A percentile compares a stretch with the other conserved stretches of the same genome.
phyloP scores from a whole-genome alignment of 2,329 filamentous ascomycete genomes.

The Thermothelomyces thermophilus region DNA sequence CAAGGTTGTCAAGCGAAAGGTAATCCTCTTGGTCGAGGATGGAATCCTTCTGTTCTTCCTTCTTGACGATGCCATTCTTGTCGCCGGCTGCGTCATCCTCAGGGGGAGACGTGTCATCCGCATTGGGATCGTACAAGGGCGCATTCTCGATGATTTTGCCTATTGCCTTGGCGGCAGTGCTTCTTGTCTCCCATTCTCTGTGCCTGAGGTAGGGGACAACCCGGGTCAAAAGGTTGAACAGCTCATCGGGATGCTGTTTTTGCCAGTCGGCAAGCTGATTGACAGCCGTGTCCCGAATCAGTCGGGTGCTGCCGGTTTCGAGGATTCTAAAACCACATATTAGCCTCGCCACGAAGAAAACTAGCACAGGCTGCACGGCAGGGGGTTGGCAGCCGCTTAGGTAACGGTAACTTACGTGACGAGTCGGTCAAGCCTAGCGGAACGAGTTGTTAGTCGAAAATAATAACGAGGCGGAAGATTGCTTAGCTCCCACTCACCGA shows the following conservation, averaged over 20 bases:
- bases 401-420: constrained; percentile 61
- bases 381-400: neutral
- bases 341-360: constrained; percentile 7
- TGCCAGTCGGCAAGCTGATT: constrained; percentile 97
- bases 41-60: constrained; percentile 52
- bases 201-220: constrained; percentile 94
- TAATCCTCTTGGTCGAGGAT: constrained; percentile 50
- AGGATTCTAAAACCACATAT: constrained; percentile 64
- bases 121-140: constrained; percentile 80
- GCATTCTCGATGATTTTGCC: constrained; percentile 91
- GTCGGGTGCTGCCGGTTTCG: constrained; percentile 91
- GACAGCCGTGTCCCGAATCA: constrained; percentile 95
- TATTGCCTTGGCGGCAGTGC: constrained; percentile 86
- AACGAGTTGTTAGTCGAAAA: constrained; percentile 26
- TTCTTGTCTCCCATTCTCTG: constrained; percentile 95
- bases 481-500: constrained; percentile 44
- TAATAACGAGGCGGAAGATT: constrained; percentile 18
- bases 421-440: constrained; percentile 66
- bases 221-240: constrained; percentile 88
- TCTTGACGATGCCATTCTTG: constrained; percentile 45
- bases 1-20: constrained; percentile 66
- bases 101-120: constrained; percentile 51
- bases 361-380: neutral
- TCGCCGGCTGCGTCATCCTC: constrained; percentile 33
- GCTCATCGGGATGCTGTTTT: constrained; percentile 93